Evolutionary conservation across 2,329 filamentous ascomycete genomes (phyloP).

Genomic region (Diplodia mutila): DNA sequence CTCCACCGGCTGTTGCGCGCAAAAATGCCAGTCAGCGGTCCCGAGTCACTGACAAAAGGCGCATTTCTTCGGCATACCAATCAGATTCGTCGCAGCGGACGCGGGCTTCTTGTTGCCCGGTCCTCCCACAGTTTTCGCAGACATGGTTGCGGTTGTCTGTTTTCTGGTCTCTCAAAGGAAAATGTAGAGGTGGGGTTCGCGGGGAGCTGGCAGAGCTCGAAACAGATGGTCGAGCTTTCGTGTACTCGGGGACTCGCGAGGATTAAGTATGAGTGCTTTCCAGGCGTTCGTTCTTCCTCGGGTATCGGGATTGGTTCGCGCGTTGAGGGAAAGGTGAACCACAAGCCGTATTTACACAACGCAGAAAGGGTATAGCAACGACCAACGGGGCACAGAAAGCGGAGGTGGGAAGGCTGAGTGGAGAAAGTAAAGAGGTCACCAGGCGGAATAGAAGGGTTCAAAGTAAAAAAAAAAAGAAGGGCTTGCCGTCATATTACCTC

Average conservation of each 20-base stretch:
- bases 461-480: not conserved
- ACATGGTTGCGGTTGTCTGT: slow-evolving; percentile 51
- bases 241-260: not conserved
- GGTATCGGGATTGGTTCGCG: not conserved
- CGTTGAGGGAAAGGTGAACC: not conserved
- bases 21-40: not conserved
- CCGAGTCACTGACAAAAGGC: not conserved
- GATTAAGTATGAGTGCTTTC: not conserved
- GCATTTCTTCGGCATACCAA: slow-evolving; percentile 63
- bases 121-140: slow-evolving; percentile 61
- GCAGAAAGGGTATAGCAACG: not conserved
- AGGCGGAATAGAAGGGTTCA: not conserved
- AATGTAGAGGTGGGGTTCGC: not conserved
- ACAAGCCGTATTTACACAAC: not conserved
- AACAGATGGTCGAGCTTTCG: not conserved
- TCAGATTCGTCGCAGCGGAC: slow-evolving; percentile 86
- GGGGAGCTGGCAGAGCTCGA: not conserved
- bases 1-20: slow-evolving; percentile 74
- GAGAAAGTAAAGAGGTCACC: slow-evolving; percentile 1
- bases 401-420: not conserved
- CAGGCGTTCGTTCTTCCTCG: not conserved
- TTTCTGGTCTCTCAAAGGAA: not conserved
- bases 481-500: no score
- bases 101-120: slow-evolving; percentile 73
- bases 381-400: not conserved